phyloP scores from a whole-genome alignment of 148 eudicot genomes.

The Amaranthus palmeri region DNA sequence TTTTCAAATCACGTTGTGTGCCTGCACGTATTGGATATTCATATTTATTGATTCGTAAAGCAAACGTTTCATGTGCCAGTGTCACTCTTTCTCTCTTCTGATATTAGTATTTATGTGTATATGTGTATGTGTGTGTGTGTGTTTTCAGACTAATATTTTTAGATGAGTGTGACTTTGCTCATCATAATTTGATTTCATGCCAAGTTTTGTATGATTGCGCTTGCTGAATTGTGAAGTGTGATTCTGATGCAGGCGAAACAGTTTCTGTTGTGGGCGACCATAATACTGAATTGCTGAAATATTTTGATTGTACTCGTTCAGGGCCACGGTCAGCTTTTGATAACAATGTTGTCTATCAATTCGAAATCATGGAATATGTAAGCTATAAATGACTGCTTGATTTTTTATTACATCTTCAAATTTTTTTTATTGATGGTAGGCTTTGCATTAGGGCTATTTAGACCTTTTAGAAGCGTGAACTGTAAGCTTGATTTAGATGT shows the following conservation, averaged over 20 bases:
- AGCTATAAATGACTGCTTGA: constrained; percentile 17
- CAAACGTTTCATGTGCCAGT: not conserved
- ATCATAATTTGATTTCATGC: not conserved
- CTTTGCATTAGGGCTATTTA: no score
- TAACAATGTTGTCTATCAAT: constrained; percentile 79
- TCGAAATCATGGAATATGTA: constrained; percentile 99
- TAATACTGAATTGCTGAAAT: constrained; percentile 73
- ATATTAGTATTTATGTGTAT: not conserved
- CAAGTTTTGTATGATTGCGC: not conserved
- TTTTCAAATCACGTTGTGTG: not conserved
- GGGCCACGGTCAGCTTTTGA: constrained; percentile 99
- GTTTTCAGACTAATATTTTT: not conserved
- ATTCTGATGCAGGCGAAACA: constrained; percentile 67
- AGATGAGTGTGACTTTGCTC: not conserved
- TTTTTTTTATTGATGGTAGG: no score
- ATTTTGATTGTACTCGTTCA: constrained; percentile 88
- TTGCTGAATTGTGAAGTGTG: constrained; percentile 3
- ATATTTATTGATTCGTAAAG: not conserved
- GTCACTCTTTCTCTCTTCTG: not conserved
- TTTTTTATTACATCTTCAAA: no score
- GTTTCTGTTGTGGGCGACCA: constrained; percentile 95
- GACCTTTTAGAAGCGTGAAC: no score
- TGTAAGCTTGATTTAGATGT: not conserved
- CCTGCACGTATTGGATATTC: not conserved
- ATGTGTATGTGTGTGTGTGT: not conserved